Conservation (phyloP, 495 filamentous ascomycete genomes). For the Lasiosphaeris hirsuta region DNA sequence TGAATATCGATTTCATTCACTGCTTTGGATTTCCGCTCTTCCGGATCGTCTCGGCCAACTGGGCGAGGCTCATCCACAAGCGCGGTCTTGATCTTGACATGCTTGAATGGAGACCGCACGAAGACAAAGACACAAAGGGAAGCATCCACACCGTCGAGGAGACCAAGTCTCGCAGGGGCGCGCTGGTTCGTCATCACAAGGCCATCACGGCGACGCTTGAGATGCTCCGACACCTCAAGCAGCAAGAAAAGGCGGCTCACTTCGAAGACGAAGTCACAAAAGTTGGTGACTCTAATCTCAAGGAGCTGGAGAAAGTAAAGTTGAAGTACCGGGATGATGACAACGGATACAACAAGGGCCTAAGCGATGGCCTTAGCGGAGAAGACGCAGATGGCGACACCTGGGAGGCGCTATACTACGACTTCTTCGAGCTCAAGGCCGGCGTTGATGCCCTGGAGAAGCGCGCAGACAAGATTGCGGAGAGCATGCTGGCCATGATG, state of each 20-base stretch:
- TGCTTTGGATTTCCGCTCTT: not conserved
- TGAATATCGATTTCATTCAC: not conserved
- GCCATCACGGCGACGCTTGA: not conserved
- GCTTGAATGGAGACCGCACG: not conserved
- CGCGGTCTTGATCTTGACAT: not conserved
- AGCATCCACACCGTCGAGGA: not conserved
- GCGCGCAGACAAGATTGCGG: not conserved
- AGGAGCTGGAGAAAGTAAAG: not conserved
- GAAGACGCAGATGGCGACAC: not conserved
- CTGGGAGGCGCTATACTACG: not conserved
- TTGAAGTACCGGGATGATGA: not conserved
- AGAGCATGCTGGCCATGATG: not conserved
- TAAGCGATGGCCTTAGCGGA: not conserved
- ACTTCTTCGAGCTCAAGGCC: conserved; percentile 4
- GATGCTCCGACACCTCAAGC: not conserved
- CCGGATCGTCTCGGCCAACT: not conserved
- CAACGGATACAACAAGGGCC: not conserved
- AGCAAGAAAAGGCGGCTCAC: not conserved
- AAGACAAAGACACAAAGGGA: too few species aligned
- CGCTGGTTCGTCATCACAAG: not conserved
- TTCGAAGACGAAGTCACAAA: not conserved
- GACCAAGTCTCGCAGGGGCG: not conserved
- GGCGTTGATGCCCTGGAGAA: not conserved
- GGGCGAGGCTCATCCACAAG: not conserved
- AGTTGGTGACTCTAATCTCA: too few species aligned